Evolutionary conservation across 2,329 filamentous ascomycete species (phyloP).

Genomic region (Cercospora citrullina): DNA sequence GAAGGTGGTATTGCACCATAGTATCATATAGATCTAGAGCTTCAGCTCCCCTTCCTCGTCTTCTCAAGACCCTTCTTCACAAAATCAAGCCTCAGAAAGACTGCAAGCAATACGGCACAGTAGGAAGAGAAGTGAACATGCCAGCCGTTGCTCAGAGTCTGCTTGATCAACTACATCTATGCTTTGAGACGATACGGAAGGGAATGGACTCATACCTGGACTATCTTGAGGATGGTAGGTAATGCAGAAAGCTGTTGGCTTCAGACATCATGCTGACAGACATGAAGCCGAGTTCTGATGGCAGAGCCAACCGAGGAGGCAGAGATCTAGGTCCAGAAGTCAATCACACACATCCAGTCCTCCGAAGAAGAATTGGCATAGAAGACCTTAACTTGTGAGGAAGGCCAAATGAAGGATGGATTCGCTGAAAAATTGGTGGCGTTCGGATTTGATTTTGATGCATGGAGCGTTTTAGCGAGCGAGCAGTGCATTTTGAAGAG

Average conservation of each 20-base stretch:
- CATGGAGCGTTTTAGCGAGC: background rate
- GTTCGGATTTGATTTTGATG: background rate
- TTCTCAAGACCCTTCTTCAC: background rate
- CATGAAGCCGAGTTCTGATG: slow-evolving; percentile 1
- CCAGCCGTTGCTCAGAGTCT: slow-evolving; percentile 6
- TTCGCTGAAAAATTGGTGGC: background rate
- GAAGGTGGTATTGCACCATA: background rate
- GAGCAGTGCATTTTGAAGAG: background rate
- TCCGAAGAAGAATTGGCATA: background rate
- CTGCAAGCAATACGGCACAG: background rate
- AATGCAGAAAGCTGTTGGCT: background rate
- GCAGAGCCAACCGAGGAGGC: no score
- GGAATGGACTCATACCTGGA: background rate
- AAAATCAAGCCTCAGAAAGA: background rate
- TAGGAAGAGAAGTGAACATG: background rate
- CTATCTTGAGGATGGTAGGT: slow-evolving; percentile 8
- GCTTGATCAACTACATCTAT: slow-evolving; percentile 2
- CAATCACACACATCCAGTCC: background rate
- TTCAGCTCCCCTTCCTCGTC: background rate
- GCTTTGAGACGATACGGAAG: slow-evolving; percentile 1
- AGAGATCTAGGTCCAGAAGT: background rate
- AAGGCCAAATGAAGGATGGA: background rate
- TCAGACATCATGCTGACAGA: background rate
- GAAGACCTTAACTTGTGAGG: background rate
- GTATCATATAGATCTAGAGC: background rate